A percentile compares a stretch with the other conserved stretches of the same genome.
phyloP scores from a whole-genome alignment of 2,329 filamentous ascomycete genomes.

The Amauroascus verrucosus region DNA sequence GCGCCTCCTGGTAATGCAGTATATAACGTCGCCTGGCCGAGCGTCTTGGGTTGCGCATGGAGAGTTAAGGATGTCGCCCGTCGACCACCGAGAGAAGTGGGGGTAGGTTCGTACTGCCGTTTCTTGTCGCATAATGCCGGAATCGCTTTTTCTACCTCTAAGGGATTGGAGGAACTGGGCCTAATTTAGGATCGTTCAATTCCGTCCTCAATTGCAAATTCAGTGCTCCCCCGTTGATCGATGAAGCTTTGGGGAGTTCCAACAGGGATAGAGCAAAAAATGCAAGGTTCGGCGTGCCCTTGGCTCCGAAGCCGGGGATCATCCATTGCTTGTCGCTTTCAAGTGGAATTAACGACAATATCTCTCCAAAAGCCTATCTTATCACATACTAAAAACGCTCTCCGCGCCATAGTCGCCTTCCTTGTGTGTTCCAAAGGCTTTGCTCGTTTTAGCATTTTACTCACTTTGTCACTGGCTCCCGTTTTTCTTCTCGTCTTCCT shows the following conservation, averaged over 20 bases:
- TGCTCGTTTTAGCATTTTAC: too few species aligned
- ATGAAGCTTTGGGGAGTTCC: background rate
- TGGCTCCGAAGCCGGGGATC: background rate
- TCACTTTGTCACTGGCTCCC: too few species aligned
- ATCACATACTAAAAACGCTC: too few species aligned
- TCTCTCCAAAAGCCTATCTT: too few species aligned
- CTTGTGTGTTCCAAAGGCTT: too few species aligned
- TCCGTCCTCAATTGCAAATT: background rate
- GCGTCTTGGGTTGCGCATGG: background rate
- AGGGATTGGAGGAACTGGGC: background rate
- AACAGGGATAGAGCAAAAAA: background rate
- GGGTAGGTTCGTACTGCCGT: background rate
- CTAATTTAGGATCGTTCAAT: background rate
- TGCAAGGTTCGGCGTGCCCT: background rate
- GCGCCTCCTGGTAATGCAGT: background rate
- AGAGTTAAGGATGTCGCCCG: background rate
- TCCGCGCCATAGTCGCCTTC: too few species aligned
- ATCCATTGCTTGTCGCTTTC: background rate
- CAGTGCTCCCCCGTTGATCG: background rate
- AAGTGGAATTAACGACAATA: too few species aligned
- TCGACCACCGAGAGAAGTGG: slow-evolving; percentile 1
- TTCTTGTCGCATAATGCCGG: slow-evolving; percentile 6
- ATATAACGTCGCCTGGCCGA: background rate
- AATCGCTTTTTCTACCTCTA: background rate
- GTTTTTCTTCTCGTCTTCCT: too few species aligned